Evolutionary conservation across 441 rosid species (phyloP).

Genomic region (Gossypium aridum): DNA sequence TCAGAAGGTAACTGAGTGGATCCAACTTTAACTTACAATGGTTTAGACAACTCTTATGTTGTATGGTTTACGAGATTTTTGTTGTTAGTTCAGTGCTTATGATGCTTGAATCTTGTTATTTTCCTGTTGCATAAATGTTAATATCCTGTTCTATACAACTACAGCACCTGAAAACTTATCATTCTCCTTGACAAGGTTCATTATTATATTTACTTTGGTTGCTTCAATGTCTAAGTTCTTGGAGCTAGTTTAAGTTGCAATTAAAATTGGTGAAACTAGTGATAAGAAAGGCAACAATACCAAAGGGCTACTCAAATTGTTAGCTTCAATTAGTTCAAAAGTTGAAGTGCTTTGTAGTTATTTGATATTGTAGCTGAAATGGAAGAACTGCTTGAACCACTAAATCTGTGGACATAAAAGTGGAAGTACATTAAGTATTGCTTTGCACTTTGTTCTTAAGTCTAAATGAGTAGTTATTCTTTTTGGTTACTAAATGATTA

Average conservation of each 20-base stretch:
- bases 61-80: neutral
- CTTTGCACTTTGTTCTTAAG: neutral
- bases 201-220: neutral
- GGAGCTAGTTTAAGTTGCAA: neutral
- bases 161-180: neutral
- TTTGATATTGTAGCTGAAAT: constrained; percentile 1
- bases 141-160: neutral
- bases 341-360: neutral
- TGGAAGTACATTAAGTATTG: neutral
- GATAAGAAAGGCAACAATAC: neutral
- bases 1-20: constrained; percentile 54
- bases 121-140: neutral
- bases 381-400: neutral
- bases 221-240: neutral
- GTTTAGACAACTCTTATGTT: neutral
- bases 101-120: neutral
- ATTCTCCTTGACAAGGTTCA: neutral
- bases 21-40: neutral
- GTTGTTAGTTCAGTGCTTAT: neutral
- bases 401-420: neutral
- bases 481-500: neutral
- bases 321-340: neutral
- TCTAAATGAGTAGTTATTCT: neutral
- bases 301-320: neutral
- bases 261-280: neutral